Percentiles rank a stretch among this genome's conserved stretches.
Evolutionary conservation across 2,329 filamentous ascomycete genomes (phyloP).

Genomic region (Aspergillus jensenii): DNA sequence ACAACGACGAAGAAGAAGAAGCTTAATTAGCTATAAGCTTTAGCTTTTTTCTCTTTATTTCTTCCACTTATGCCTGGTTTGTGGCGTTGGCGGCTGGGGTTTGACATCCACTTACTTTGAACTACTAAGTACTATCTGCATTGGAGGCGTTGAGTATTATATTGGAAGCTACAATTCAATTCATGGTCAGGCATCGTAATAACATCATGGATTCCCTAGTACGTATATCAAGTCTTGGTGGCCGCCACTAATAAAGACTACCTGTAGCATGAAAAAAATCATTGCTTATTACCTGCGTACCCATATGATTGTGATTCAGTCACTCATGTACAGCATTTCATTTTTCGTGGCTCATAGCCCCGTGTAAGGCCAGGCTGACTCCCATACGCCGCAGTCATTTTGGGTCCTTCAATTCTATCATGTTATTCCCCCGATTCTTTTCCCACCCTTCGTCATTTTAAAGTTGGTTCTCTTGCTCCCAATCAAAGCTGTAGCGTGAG

Average conservation of each 20-base stretch:
- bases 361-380: constrained; percentile 32
- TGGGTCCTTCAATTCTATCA: background rate
- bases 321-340: constrained; percentile 8
- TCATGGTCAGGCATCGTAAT: background rate
- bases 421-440: constrained; percentile 1
- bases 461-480: background rate
- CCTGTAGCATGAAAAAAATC: background rate
- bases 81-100: constrained; percentile 9
- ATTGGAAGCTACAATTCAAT: background rate
- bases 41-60: constrained; percentile 2
- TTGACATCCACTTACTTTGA: constrained; percentile 4
- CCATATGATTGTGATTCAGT: background rate
- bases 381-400: constrained; percentile 36
- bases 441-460: background rate
- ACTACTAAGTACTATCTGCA: constrained; percentile 8
- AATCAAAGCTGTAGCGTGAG: background rate
- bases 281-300: background rate
- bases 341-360: constrained; percentile 15
- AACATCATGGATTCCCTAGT: background rate
- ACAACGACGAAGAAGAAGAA: constrained; percentile 36
- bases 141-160: constrained; percentile 9
- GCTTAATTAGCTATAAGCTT: constrained; percentile 8
- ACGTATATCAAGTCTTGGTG: background rate
- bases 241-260: background rate
- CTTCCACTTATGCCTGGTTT: background rate